Evolutionary conservation across 2,329 filamentous ascomycete species (phyloP).

Genomic region (Akanthomyces lecanii): DNA sequence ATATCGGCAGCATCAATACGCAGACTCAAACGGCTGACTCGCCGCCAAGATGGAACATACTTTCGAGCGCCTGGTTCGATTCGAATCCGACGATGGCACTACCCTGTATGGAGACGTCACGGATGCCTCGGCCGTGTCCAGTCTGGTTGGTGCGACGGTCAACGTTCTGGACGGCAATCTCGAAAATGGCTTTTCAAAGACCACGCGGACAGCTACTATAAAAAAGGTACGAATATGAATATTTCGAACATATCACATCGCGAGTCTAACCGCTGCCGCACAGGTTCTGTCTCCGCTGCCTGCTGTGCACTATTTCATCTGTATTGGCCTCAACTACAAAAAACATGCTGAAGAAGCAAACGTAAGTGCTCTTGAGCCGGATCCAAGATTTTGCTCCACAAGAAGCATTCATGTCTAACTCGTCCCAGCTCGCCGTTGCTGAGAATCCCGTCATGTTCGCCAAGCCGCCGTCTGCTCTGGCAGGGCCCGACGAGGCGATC

Average conservation of each 20-base stretch:
- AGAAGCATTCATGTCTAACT: neutral
- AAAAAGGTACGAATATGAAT: neutral
- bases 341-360: slow-evolving; percentile 25
- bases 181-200: neutral
- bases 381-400: too few species aligned
- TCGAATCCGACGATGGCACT: neutral
- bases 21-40: neutral
- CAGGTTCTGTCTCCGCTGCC: slow-evolving; percentile 5
- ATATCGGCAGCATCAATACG: neutral
- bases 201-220: neutral
- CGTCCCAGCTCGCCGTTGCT: neutral
- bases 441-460: slow-evolving; percentile 19
- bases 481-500: slow-evolving; percentile 20
- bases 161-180: neutral
- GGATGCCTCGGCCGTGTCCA: neutral
- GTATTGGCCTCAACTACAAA: slow-evolving; percentile 27
- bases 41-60: neutral
- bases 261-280: neutral
- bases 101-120: neutral
- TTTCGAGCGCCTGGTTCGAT: neutral
- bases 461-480: slow-evolving; percentile 22
- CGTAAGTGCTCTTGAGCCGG: slow-evolving; percentile 7
- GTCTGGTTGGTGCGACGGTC: neutral
- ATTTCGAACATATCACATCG: too few species aligned
- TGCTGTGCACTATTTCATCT: slow-evolving; percentile 20